phyloP scores from a whole-genome alignment of 2,329 filamentous ascomycete species.

The Trichoderma pleuroti region DNA sequence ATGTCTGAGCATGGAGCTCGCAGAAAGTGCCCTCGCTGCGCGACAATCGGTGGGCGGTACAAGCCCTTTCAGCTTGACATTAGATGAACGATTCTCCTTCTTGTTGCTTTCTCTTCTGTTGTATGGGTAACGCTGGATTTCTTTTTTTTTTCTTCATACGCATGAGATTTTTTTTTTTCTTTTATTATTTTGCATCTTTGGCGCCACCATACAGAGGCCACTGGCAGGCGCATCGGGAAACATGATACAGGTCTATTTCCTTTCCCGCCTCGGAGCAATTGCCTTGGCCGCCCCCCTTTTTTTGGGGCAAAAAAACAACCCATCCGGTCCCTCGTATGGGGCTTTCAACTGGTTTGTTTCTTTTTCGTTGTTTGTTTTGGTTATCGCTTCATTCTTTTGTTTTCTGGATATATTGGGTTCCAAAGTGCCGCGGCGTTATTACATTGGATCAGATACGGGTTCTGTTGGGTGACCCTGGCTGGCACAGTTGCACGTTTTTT shows the following conservation, averaged over 20 bases:
- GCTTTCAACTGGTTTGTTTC: not conserved
- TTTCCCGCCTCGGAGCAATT: constrained; percentile 1
- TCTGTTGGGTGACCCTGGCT: not conserved
- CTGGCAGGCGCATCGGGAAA: constrained; percentile 14
- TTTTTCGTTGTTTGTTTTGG: not conserved
- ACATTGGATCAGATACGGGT: not conserved
- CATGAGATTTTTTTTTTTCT: too few species aligned
- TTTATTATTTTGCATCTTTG: not conserved
- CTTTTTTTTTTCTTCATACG: not conserved
- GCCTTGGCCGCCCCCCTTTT: not conserved
- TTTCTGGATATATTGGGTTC: not conserved
- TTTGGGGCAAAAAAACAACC: not conserved
- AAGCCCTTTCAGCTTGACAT: constrained; percentile 85
- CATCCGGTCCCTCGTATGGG: not conserved
- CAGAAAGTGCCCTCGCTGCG: constrained; percentile 75
- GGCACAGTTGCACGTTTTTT: not conserved
- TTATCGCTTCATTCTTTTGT: not conserved
- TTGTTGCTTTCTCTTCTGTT: not conserved
- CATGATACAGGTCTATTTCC: constrained; percentile 13
- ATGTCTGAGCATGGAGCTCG: constrained; percentile 72
- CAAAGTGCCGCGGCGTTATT: not conserved
- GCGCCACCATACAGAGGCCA: constrained; percentile 5
- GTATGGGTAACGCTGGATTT: not conserved
- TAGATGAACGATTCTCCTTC: constrained; percentile 4
- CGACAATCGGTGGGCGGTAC: constrained; percentile 73